Evolutionary conservation across 257 asterid genomes (phyloP).

Genomic region (Cinchona pubescens): DNA sequence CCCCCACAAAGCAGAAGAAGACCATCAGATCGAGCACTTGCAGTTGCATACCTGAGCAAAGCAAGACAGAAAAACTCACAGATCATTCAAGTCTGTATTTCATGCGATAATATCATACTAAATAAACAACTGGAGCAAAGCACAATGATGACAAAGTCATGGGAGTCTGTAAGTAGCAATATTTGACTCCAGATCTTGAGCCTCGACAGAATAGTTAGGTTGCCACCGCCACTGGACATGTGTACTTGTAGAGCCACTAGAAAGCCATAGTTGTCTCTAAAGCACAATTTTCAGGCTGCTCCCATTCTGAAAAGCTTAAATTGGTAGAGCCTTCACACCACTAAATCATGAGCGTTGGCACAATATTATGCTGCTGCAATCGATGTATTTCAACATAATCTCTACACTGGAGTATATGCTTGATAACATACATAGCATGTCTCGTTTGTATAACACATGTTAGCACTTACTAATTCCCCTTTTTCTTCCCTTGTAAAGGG

Average conservation of each 20-base stretch:
- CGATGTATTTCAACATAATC: background rate
- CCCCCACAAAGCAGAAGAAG: conserved; percentile 99
- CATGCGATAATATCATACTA: conserved; percentile 8
- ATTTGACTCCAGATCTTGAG: background rate
- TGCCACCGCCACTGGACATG: background rate
- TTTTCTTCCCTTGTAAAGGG: background rate
- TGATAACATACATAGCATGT: background rate
- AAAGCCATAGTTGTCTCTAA: background rate
- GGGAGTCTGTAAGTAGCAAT: background rate
- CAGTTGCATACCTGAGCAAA: conserved; percentile 85
- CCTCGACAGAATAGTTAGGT: background rate
- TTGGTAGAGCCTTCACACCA: background rate
- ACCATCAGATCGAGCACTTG: conserved; percentile 99
- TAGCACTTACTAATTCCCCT: background rate
- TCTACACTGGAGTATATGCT: background rate
- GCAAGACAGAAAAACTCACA: conserved; percentile 20
- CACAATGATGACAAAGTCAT: background rate
- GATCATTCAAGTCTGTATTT: conserved; percentile 2
- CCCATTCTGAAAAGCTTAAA: background rate
- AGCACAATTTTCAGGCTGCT: background rate
- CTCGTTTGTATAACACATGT: background rate
- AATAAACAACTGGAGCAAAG: background rate
- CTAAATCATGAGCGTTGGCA: background rate
- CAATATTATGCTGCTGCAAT: background rate
- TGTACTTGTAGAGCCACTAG: background rate